These are phyloP conservation scores for Toxicodendron radicans DNA, from an alignment of 345 rosid species.

Conservation along the genomic window DNA sequence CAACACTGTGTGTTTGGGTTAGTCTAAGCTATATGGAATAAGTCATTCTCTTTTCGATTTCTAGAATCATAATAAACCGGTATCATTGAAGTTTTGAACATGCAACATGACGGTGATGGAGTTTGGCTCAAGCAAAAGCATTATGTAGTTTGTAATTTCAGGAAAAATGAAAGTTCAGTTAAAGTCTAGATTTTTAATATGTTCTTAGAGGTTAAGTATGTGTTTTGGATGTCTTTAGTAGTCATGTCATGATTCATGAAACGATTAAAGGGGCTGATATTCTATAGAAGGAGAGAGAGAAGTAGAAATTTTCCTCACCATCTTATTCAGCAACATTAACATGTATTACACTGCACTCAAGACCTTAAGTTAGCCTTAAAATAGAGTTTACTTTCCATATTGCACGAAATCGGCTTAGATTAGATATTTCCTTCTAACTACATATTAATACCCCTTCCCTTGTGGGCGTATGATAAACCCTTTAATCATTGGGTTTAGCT, in stretches of 20 bases:
- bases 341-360: not conserved
- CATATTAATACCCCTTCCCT: too few species aligned
- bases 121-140: constrained; percentile 3
- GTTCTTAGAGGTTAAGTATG: too few species aligned
- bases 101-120: not conserved
- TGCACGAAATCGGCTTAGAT: not conserved
- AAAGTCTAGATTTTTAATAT: too few species aligned
- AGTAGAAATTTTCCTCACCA: not conserved
- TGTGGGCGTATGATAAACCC: too few species aligned
- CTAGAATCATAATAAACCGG: not conserved
- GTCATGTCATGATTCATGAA: too few species aligned
- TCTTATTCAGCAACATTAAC: not conserved
- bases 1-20: too few species aligned
- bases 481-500: too few species aligned
- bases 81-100: not conserved
- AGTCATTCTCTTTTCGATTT: too few species aligned
- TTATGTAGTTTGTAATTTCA: not conserved
- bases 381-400: not conserved
- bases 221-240: not conserved
- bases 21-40: too few species aligned
- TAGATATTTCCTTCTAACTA: not conserved
- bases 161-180: not conserved
- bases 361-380: constrained; percentile 1
- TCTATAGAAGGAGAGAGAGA: not conserved
- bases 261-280: not conserved